Conservation (phyloP, 1,284 basidiomycete species). For the Chalciporus sp. region DNA sequence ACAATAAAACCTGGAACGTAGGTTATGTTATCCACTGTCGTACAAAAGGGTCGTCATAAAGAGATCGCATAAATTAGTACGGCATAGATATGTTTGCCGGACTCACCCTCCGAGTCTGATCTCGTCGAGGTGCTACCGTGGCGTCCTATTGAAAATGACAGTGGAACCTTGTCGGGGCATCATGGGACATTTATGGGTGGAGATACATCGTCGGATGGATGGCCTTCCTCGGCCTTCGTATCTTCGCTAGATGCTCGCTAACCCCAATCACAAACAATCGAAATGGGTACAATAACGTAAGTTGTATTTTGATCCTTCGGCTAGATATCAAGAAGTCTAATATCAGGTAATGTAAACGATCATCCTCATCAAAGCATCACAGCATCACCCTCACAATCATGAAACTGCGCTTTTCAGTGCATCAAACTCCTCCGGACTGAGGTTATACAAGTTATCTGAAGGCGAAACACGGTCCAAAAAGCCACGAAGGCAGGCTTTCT, state of each 20-base stretch:
- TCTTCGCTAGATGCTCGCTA: constrained; percentile 12
- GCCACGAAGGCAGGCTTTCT: constrained; percentile 44
- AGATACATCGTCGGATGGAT: not conserved
- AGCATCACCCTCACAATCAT: constrained; percentile 19
- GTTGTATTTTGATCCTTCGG: constrained; percentile 26
- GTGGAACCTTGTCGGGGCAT: not conserved
- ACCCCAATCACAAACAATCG: constrained; percentile 12
- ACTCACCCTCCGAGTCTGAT: not conserved
- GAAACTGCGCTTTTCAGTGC: constrained; percentile 25
- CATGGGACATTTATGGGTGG: not conserved
- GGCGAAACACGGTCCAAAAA: constrained; percentile 30
- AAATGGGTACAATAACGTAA: constrained; percentile 30
- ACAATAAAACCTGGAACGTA: constrained; percentile 19
- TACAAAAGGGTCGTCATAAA: not conserved
- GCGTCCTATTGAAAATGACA: not conserved
- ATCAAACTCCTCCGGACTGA: constrained; percentile 31
- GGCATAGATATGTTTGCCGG: not conserved
- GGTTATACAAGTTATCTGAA: constrained; percentile 23
- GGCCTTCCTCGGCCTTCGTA: not conserved
- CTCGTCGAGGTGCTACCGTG: too few relatives aligned
- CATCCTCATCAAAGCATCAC: not conserved
- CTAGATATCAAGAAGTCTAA: constrained; percentile 30
- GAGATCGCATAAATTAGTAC: not conserved
- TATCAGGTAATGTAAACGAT: constrained; percentile 17
- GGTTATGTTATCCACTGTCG: constrained; percentile 2